Evolutionary conservation across 2,329 filamentous ascomycete genomes (phyloP).

Genomic region (Fusarium verticillioides): DNA sequence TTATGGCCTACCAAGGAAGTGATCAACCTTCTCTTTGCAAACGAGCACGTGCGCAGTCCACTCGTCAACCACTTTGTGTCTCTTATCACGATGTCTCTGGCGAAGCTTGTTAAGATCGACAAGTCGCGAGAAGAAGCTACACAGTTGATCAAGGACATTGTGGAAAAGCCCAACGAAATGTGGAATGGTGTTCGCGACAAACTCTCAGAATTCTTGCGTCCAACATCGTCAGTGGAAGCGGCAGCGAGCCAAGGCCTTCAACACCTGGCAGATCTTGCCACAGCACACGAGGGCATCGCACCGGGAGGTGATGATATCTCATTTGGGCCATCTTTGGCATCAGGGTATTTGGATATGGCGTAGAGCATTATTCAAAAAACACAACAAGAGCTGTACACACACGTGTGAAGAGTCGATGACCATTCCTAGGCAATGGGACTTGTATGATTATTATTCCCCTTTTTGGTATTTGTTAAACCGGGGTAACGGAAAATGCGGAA

Average conservation of each 20-base stretch:
- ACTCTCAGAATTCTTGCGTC: constrained; percentile 50
- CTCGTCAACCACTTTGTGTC: constrained; percentile 75
- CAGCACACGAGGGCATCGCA: constrained; percentile 53
- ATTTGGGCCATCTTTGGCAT: constrained; percentile 49
- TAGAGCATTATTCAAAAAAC: constrained; percentile 16
- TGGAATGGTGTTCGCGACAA: constrained; percentile 69
- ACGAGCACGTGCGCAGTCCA: constrained; percentile 67
- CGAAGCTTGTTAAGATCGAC: constrained; percentile 67
- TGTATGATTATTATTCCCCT: constrained; percentile 30
- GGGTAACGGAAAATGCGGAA: constrained; percentile 13
- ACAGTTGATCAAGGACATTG: constrained; percentile 64
- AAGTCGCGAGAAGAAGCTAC: constrained; percentile 67
- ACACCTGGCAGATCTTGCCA: constrained; percentile 68
- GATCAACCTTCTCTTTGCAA: constrained; percentile 66
- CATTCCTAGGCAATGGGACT: neutral
- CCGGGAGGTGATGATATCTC: constrained; percentile 47
- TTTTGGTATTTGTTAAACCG: constrained; percentile 10
- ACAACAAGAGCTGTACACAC: neutral
- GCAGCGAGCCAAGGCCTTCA: constrained; percentile 66
- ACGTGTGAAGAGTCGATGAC: neutral
- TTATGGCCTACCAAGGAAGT: constrained; percentile 70
- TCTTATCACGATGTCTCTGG: constrained; percentile 68
- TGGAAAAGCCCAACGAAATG: constrained; percentile 62
- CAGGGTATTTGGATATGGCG: constrained; percentile 51
- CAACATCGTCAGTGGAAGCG: constrained; percentile 52